Percentiles rank a stretch among this genome's conserved stretches.
phyloP scores from a whole-genome alignment of 192 early-diverging fungal species.

The Phycomyces blakesleeanus region DNA sequence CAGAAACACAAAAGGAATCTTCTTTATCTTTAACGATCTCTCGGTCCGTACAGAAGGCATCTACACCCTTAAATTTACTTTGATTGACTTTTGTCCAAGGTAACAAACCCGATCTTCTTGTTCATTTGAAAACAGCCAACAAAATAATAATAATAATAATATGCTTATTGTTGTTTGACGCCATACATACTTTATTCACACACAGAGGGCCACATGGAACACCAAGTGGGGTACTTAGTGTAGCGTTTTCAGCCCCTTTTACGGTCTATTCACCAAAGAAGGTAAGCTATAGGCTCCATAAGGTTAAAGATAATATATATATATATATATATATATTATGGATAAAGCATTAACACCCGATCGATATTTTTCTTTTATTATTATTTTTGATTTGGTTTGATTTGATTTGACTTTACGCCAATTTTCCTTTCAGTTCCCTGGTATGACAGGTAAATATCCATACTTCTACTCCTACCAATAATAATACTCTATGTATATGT shows the following conservation, averaged over 20 bases:
- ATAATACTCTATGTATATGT: no score
- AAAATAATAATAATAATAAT: no score
- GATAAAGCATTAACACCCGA: no score
- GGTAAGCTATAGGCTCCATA: conserved; percentile 5
- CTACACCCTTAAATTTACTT: conserved; percentile 62
- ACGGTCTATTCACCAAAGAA: conserved; percentile 75
- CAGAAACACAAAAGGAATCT: conserved; percentile 57
- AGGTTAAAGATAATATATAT: not conserved
- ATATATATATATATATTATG: no score
- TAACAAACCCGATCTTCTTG: no score
- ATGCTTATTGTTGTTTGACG: no score
- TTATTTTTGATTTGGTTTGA: no score
- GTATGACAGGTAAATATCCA: conserved; percentile 79
- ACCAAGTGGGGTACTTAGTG: conserved; percentile 40
- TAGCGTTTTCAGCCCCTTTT: conserved; percentile 57
- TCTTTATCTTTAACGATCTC: conserved; percentile 71
- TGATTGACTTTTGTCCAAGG: conserved; percentile 48
- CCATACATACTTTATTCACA: no score
- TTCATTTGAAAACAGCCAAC: conserved; percentile 30
- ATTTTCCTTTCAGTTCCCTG: conserved; percentile 50
- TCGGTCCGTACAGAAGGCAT: conserved; percentile 67
- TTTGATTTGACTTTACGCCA: no score
- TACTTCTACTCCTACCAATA: no score
- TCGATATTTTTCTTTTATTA: no score
- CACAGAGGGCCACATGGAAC: conserved; percentile 40